Evolutionary conservation across 192 early-diverging fungal genomes (phyloP), one percentile per base, ranked within the genome.

Genomic region (Podila horticola): DNA sequence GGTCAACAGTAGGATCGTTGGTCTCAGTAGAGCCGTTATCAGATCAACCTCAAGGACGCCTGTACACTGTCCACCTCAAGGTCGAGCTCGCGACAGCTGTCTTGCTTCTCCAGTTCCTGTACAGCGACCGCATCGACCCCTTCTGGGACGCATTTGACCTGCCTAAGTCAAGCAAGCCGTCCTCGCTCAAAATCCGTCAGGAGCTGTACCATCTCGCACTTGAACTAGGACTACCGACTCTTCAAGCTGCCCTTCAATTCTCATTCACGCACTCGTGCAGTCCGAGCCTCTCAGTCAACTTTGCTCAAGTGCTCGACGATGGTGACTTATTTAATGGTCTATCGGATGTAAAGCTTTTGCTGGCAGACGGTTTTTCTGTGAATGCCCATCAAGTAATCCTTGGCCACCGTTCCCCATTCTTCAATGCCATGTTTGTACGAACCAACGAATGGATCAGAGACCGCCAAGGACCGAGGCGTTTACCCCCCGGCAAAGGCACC

Each of bases 331-430:
- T 74, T n/a, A 28, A 59, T 8, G 60, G 57, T 0, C 59, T 76
- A 1, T 33, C 64, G 0, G 75, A 84, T 52, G 74, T 86, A 6
- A 57, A 58, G 12, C 49, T 87, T 12, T 49, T 83, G 31, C 71
- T 86, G 22, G 79, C 68, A n/a, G 70, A 84, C 12, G 84, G 79
- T 3, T 29, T 22, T 4, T 58, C 62, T 8, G 26, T 89, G 29
- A 38, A 83, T 15, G 71, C 72, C 4, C 87, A 92, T 60, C 85
- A 88, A 69, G 17, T 88, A 9, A 70, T 92, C 17, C 66, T 92
- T 31, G 75, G 85, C 15, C 88, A 89, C 19, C 82, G 92, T 22
- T 91, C 87, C 57, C 84, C 88, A 10, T 94, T 92, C 72, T 94
- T 94, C 74, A 74, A 83, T 33, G 87, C 88, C n/a, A 79, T 93